Evolutionary conservation across 768 basidiomycete genomes (phyloP), one percentile per base, ranked within the genome.

Genomic region (Kockovaella imperatae): DNA sequence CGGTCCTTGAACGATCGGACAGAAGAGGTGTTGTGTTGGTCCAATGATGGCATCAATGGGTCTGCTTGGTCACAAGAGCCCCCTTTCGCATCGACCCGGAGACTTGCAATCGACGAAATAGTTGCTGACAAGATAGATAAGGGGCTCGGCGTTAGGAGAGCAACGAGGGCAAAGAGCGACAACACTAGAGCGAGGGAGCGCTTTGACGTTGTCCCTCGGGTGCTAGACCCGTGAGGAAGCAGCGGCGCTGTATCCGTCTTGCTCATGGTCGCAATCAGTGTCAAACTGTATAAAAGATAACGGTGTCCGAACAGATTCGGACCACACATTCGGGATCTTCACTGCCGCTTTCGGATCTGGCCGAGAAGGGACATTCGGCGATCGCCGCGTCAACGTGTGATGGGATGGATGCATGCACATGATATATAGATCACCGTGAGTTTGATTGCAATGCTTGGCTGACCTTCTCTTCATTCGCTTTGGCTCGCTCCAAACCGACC

Each of bases 141-240:
- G 6, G 48, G 53, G 11, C 42, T 34, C 13, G 53, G 53, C 20
- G 45, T 13, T 5, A 50, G 36, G 26, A 54, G 34, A 5, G 29
- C 14, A 10, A 49, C 34, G 21, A 54, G 43, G 35, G 52, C 53
- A 32, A 54, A 45, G 28, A 54, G 43, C 15, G 44, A 50, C 38
- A 50, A 25, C 4, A 54, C 36, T 30, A 41, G 30, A 20, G 39
- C 45, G 15, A 47, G 14, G 20, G 51, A 52, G 5, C 31, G 25
- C 30, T 52, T 28, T 5, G 47, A 49, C 18, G 21, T 30, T 18
- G 26, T 23, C 8, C 42, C 47, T 14, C 36, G 28, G 14, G 40
- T 24, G 11, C 47, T 31, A 18, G 51, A 38, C 3, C 36, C 23
- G 14, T 40, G 44, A 28, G 45, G 45, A 18, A 47, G 34, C 10